These are phyloP conservation scores for Monosporozyma yasuniensis DNA, from an alignment of 805 yeast genomes.

Conservation along the genomic window DNA sequence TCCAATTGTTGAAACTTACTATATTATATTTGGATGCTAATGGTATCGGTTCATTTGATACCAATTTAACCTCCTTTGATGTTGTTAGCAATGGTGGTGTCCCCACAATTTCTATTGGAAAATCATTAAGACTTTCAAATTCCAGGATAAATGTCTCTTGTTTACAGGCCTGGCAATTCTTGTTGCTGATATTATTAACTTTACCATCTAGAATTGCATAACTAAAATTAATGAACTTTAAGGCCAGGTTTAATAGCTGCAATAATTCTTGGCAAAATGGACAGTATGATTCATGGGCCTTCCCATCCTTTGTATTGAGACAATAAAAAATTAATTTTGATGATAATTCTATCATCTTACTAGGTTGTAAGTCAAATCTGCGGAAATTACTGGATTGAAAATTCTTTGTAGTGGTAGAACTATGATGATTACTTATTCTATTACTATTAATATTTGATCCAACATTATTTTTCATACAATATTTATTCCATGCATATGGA, in stretches of 20 bases:
- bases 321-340: constrained; percentile 76
- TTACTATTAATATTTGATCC: not conserved
- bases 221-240: constrained; percentile 21
- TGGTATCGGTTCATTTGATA: constrained; percentile 8
- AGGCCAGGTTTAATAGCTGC: constrained; percentile 38
- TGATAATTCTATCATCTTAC: constrained; percentile 59
- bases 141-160: constrained; percentile 10
- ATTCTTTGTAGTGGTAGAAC: not conserved
- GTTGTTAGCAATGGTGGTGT: constrained; percentile 15
- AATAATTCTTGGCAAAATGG: constrained; percentile 22
- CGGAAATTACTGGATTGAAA: constrained; percentile 62
- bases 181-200: not conserved
- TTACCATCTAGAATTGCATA: constrained; percentile 1
- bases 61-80: constrained; percentile 10
- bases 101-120: constrained; percentile 19
- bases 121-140: constrained; percentile 9
- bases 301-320: constrained; percentile 31
- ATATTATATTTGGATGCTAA: constrained; percentile 33
- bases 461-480: constrained; percentile 7
- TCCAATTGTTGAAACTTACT: constrained; percentile 49
- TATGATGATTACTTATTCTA: not conserved
- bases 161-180: not conserved
- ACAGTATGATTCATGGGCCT: constrained; percentile 16
- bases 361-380: constrained; percentile 77
- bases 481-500: constrained; percentile 24